Conservation (phyloP, 768 basidiomycete genomes). For the Termitomyces titanicus region DNA sequence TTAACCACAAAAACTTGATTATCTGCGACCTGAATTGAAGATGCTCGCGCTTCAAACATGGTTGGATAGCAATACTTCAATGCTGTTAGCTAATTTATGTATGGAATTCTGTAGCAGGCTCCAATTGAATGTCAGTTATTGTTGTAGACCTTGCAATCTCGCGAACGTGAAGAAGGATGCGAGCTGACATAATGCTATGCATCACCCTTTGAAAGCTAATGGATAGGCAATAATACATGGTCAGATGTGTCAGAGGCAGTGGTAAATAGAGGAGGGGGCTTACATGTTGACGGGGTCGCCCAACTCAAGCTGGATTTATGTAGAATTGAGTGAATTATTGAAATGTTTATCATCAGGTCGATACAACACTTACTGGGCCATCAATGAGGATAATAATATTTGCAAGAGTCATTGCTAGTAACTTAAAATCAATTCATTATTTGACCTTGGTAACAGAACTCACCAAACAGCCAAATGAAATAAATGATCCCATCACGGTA, state of each 20-base stretch:
- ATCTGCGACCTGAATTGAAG: too few species aligned
- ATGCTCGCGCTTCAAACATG: too few species aligned
- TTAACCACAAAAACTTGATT: too few species aligned
- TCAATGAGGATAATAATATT: too few species aligned
- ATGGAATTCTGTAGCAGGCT: too few species aligned
- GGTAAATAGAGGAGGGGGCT: background rate
- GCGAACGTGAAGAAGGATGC: background rate
- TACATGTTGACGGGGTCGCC: background rate
- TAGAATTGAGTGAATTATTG: background rate
- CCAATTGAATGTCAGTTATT: too few species aligned
- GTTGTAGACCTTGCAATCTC: background rate
- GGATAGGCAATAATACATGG: background rate
- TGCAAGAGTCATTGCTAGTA: background rate
- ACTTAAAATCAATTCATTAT: background rate
- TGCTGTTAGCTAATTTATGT: too few species aligned
- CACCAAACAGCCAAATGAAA: background rate
- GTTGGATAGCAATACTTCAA: too few species aligned
- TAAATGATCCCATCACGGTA: background rate
- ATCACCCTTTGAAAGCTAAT: background rate
- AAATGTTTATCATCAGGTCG: background rate
- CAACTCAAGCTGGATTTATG: background rate
- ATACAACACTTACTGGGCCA: background rate
- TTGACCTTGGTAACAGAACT: background rate
- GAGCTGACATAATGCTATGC: background rate
- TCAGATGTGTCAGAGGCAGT: background rate